These are phyloP conservation scores for Ballota nigra DNA, from an alignment of 257 asterid species.

Conservation along the genomic window DNA sequence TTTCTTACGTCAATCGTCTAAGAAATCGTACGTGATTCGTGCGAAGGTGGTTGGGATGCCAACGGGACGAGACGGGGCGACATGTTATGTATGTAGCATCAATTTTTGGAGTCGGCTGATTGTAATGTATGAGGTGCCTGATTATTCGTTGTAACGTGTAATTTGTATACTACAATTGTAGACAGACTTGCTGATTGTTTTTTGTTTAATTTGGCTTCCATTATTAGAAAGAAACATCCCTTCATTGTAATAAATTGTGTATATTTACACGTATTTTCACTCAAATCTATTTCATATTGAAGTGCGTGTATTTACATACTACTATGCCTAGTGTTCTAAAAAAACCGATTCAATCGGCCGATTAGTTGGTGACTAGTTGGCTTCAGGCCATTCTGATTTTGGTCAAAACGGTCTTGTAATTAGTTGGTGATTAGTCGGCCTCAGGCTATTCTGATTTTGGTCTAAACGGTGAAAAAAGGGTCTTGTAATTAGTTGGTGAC, in stretches of 20 bases:
- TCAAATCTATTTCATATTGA: not conserved
- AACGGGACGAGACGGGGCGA: not conserved
- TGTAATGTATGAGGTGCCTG: constrained; percentile 20
- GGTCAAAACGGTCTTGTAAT: too few species aligned
- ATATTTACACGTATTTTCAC: not conserved
- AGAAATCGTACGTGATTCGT: not conserved
- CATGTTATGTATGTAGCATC: constrained; percentile 31
- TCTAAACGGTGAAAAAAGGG: too few species aligned
- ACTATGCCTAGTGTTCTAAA: too few species aligned
- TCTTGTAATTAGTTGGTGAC: too few species aligned
- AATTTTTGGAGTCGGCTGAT: constrained; percentile 49
- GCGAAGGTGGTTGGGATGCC: constrained; percentile 10
- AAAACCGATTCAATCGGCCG: too few species aligned
- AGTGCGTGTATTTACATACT: not conserved
- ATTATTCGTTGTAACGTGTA: constrained; percentile 20
- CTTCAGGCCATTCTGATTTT: too few species aligned
- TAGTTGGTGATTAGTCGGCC: too few species aligned
- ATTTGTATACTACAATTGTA: constrained; percentile 33
- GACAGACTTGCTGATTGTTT: constrained; percentile 28
- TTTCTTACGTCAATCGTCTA: not conserved
- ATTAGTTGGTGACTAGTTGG: too few species aligned
- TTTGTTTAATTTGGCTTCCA: constrained; percentile 11
- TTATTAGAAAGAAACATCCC: not conserved
- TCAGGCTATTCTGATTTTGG: too few species aligned
- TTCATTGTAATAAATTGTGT: constrained; percentile 22